Percentiles rank a stretch among this genome's conserved stretches.
phyloP scores from a whole-genome alignment of 306 rosid genomes.

The Vigna angularis region DNA sequence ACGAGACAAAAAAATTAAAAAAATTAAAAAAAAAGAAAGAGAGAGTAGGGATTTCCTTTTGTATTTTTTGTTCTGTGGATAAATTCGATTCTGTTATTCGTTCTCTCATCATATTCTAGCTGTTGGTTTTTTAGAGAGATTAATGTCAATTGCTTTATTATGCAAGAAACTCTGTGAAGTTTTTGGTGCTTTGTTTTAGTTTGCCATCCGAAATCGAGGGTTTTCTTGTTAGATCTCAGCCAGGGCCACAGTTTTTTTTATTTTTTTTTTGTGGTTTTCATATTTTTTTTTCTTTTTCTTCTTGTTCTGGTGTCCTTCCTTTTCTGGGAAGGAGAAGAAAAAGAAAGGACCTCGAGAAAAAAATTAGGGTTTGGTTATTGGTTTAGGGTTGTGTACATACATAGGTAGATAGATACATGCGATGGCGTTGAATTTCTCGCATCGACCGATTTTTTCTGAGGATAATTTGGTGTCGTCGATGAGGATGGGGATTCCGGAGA shows the following conservation, averaged over 20 bases:
- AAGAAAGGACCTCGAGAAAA: slow-evolving; percentile 6
- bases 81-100: slow-evolving; percentile 48
- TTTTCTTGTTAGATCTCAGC: slow-evolving; percentile 73
- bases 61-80: slow-evolving; percentile 47
- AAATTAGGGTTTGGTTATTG: slow-evolving; percentile 46
- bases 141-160: slow-evolving; percentile 40
- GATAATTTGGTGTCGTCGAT: slow-evolving; percentile 55
- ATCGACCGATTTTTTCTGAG: slow-evolving; percentile 52
- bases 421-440: slow-evolving; percentile 60
- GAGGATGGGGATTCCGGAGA: slow-evolving; percentile 68
- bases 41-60: slow-evolving; percentile 37
- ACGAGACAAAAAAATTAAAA: neutral
- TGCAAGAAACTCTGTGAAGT: slow-evolving; percentile 79
- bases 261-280: neutral
- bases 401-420: slow-evolving; percentile 27
- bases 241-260: slow-evolving; percentile 12
- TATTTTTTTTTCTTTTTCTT: neutral
- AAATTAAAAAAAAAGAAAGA: neutral
- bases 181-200: slow-evolving; percentile 98
- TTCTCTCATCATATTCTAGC: slow-evolving; percentile 46
- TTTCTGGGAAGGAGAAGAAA: neutral
- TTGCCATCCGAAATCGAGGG: slow-evolving; percentile 94
- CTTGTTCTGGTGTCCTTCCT: slow-evolving; percentile 3
- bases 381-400: slow-evolving; percentile 44
- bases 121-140: slow-evolving; percentile 9